Evolutionary conservation across 2,329 filamentous ascomycete species (phyloP).

Genomic region (Fusarium odoratissimum): DNA sequence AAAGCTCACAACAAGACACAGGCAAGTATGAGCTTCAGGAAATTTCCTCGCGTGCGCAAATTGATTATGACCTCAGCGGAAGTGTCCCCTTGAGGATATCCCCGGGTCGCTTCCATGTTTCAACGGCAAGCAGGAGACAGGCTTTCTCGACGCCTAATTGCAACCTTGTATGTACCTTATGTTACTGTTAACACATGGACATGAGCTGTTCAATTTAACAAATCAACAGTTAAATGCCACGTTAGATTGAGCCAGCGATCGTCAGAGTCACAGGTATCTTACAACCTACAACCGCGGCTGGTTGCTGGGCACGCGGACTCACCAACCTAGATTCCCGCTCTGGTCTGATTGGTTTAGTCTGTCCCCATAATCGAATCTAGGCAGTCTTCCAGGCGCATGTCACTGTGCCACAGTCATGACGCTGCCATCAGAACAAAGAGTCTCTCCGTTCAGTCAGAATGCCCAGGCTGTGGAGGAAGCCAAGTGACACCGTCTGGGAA

Average conservation of each 20-base stretch:
- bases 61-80: constrained; percentile 11
- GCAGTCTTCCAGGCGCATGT: constrained; percentile 10
- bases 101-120: constrained; percentile 26
- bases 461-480: constrained; percentile 5
- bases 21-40: constrained; percentile 3
- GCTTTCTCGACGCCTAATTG: not conserved
- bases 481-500: constrained; percentile 21
- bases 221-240: constrained; percentile 15
- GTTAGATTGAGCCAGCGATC: constrained; percentile 20
- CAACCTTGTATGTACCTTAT: not conserved
- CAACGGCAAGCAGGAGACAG: constrained; percentile 8
- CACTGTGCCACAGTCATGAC: constrained; percentile 43
- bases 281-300: not conserved
- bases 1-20: not conserved
- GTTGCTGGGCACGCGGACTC: constrained; percentile 9
- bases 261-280: not conserved
- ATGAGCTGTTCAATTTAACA: constrained; percentile 12
- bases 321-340: constrained; percentile 2
- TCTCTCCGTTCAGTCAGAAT: not conserved
- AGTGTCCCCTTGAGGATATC: constrained; percentile 14
- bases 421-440: constrained; percentile 15
- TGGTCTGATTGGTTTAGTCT: constrained; percentile 20
- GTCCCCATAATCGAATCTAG: constrained; percentile 20
- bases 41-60: not conserved
- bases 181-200: constrained; percentile 7